A percentile compares a stretch with the other conserved stretches of the same genome.
Evolutionary conservation across 1,139 yeast species (phyloP).

Genomic region (Hyphopichia buzzinii): DNA sequence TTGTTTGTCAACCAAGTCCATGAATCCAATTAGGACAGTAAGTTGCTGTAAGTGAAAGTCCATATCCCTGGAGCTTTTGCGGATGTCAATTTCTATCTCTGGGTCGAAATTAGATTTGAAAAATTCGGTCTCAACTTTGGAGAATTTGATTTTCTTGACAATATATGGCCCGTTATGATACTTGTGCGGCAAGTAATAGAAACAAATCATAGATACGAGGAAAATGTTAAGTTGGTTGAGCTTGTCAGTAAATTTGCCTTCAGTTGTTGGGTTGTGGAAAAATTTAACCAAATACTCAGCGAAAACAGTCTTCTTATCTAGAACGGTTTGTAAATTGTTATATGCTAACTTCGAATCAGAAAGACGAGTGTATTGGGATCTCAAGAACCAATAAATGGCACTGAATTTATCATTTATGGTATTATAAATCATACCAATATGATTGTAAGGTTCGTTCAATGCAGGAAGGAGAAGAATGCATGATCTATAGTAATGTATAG

Average conservation of each 20-base stretch:
- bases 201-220: constrained; percentile 29
- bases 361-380: constrained; percentile 56
- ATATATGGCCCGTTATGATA: constrained; percentile 25
- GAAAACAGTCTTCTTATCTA: constrained; percentile 33
- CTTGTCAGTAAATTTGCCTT: constrained; percentile 7
- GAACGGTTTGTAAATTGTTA: constrained; percentile 32
- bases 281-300: constrained; percentile 18
- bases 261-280: constrained; percentile 7
- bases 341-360: constrained; percentile 45
- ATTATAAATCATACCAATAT: constrained; percentile 58
- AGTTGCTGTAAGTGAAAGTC: constrained; percentile 23
- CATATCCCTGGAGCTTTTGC: constrained; percentile 4
- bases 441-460: constrained; percentile 64
- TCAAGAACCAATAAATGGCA: constrained; percentile 48
- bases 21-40: constrained; percentile 22
- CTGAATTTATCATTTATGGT: constrained; percentile 30
- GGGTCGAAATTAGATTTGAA: not conserved
- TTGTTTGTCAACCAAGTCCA: constrained; percentile 13
- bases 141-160: constrained; percentile 21
- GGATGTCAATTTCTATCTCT: constrained; percentile 1
- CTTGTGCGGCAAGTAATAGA: constrained; percentile 26
- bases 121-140: constrained; percentile 27
- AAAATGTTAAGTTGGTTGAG: constrained; percentile 16
- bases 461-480: constrained; percentile 62
- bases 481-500: constrained; percentile 48